A percentile compares a stretch with the other conserved stretches of the same genome.
These are phyloP conservation scores for Nicotiana obtusifolia DNA, from an alignment of 257 asterid species.

Conservation along the genomic window DNA sequence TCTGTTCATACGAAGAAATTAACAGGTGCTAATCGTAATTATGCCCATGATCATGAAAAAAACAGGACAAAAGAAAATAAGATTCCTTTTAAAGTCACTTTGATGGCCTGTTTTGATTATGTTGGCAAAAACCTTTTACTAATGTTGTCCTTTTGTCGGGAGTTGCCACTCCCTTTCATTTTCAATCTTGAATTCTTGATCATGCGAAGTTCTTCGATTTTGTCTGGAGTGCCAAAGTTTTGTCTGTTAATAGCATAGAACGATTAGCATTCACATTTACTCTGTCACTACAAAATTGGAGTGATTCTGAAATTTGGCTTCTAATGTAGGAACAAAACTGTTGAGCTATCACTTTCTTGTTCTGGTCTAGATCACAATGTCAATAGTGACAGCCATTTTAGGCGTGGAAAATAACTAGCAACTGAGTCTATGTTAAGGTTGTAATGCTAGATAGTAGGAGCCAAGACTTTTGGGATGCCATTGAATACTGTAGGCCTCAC, in stretches of 20 bases:
- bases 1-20: conserved; percentile 17
- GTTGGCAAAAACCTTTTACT: conserved; percentile 47
- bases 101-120: conserved; percentile 54
- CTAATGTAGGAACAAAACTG: conserved; percentile 6
- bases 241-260: conserved; percentile 14
- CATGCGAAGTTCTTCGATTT: conserved; percentile 42
- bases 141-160: conserved; percentile 65
- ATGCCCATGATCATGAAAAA: conserved; percentile 17
- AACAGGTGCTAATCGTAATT: conserved; percentile 20
- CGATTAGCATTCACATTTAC: background rate
- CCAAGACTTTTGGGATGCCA: background rate
- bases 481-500: conserved; percentile 1
- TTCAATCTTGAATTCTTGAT: conserved; percentile 41
- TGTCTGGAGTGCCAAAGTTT: conserved; percentile 28
- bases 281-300: background rate
- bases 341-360: conserved; percentile 23
- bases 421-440: background rate
- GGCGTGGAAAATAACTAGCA: background rate
- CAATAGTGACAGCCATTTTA: background rate
- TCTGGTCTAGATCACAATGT: background rate
- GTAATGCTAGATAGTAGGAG: background rate
- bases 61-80: conserved; percentile 13
- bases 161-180: conserved; percentile 39
- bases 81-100: conserved; percentile 29
- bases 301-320: conserved; percentile 17